These are phyloP conservation scores for Botrytis porri DNA, from an alignment of 2,329 filamentous ascomycete genomes.

Conservation along the genomic window DNA sequence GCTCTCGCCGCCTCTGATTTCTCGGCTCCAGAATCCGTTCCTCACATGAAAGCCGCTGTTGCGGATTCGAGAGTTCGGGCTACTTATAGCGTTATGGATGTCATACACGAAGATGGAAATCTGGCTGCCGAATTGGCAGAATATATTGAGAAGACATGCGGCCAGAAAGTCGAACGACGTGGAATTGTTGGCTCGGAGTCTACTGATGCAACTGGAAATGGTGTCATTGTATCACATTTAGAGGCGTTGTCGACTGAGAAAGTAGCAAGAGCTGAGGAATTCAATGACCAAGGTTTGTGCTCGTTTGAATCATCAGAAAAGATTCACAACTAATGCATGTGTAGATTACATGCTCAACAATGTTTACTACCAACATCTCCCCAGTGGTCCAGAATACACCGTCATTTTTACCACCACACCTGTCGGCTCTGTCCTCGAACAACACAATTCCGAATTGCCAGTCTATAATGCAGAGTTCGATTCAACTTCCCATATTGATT, in stretches of 20 bases:
- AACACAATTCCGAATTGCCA: neutral
- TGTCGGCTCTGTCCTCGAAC: neutral
- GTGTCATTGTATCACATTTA: neutral
- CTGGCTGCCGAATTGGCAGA: conserved; percentile 43
- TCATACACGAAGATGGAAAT: conserved; percentile 46
- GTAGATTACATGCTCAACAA: conserved; percentile 32
- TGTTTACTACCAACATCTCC: conserved; percentile 39
- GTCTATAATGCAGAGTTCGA: conserved; percentile 64
- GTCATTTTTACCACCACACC: conserved; percentile 72
- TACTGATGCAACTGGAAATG: conserved; percentile 41
- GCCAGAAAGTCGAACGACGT: conserved; percentile 26
- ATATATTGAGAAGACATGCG: conserved; percentile 49
- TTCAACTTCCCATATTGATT: conserved; percentile 63
- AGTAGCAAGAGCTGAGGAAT: conserved; percentile 43
- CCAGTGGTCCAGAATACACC: conserved; percentile 55
- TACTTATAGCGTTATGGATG: conserved; percentile 49
- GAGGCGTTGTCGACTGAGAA: neutral
- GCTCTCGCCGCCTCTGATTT: conserved; percentile 71
- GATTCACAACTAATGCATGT: neutral
- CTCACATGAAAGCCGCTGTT: conserved; percentile 45
- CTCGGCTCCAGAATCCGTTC: conserved; percentile 47
- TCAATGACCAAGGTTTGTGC: conserved; percentile 48
- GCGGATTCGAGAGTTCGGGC: conserved; percentile 25
- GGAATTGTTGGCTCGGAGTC: conserved; percentile 39
- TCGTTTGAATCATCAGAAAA: neutral